Evolutionary conservation across 2,329 filamentous ascomycete species (phyloP).

Genomic region (Penicillium sp.): DNA sequence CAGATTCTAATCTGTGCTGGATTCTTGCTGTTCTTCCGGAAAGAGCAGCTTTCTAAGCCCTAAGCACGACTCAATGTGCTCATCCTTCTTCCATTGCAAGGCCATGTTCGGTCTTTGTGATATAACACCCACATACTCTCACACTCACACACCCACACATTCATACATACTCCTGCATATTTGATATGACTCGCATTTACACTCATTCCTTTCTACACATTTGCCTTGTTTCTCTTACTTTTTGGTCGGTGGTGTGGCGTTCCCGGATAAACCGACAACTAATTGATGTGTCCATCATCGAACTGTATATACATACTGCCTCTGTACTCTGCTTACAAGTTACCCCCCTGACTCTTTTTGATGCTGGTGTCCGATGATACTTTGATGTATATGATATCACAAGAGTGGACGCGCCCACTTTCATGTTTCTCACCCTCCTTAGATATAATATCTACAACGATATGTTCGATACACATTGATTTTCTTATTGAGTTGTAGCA

Average conservation of each 20-base stretch:
- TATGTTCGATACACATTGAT: no score
- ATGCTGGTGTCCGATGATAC: neutral
- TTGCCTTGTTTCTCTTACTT: neutral
- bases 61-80: slow-evolving; percentile 15
- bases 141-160: no score
- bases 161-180: neutral
- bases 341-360: neutral
- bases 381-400: neutral
- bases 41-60: slow-evolving; percentile 46
- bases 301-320: neutral
- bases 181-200: neutral
- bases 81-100: neutral
- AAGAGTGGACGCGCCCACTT: no score
- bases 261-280: neutral
- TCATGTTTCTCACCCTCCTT: no score
- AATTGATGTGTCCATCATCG: neutral
- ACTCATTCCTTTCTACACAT: neutral
- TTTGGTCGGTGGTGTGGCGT: neutral
- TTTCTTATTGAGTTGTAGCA: no score
- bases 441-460: no score
- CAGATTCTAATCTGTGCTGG: slow-evolving; percentile 56
- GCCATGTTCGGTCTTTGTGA: neutral
- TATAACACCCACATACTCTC: no score
- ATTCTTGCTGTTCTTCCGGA: slow-evolving; percentile 45
- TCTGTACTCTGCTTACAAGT: neutral